These are phyloP conservation scores for Rusavskia elegans DNA, from an alignment of 495 filamentous ascomycete species.

Conservation along the genomic window DNA sequence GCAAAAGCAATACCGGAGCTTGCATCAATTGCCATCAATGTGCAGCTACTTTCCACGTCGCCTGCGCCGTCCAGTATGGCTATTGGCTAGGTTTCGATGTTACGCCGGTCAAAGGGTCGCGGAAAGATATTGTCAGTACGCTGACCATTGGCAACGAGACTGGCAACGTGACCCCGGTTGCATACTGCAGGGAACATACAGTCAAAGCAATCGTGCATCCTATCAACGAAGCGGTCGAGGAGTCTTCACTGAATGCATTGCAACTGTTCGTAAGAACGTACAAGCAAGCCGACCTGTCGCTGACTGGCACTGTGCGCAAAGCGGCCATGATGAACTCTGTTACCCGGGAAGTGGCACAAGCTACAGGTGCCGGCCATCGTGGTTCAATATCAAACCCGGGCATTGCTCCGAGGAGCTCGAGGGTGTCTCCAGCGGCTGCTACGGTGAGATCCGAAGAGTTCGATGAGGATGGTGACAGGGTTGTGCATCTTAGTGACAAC, in stretches of 20 bases:
- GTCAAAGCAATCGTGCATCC: slow-evolving; percentile 55
- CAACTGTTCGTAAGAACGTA: slow-evolving; percentile 75
- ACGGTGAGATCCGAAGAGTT: slow-evolving; percentile 16
- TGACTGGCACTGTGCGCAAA: slow-evolving; percentile 85
- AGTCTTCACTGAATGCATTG: slow-evolving; percentile 48
- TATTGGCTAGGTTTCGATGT: slow-evolving; percentile 83
- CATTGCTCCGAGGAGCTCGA: slow-evolving; percentile 8
- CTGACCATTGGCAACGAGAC: slow-evolving; percentile 61
- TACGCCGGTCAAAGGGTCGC: slow-evolving; percentile 72
- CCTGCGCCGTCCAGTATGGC: slow-evolving; percentile 71
- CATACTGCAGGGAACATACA: slow-evolving; percentile 83
- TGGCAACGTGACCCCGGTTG: slow-evolving; percentile 57
- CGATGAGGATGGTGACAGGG: slow-evolving; percentile 13
- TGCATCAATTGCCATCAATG: slow-evolving; percentile 76
- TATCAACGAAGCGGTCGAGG: slow-evolving; percentile 55
- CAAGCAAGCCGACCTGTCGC: slow-evolving; percentile 82
- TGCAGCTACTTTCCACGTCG: slow-evolving; percentile 66
- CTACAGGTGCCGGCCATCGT: slow-evolving; percentile 14
- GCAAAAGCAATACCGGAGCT: slow-evolving; percentile 56
- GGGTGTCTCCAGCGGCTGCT: slow-evolving; percentile 11
- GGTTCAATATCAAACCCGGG: slow-evolving; percentile 10
- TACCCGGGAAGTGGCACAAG: slow-evolving; percentile 20
- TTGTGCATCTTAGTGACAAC: slow-evolving; percentile 10
- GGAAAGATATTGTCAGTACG: slow-evolving; percentile 56
- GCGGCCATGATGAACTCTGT: slow-evolving; percentile 49